Percentiles rank a stretch among this genome's conserved stretches.
phyloP scores from a whole-genome alignment of 768 basidiomycete species.

The Rhodosporidiobolus sp. region DNA sequence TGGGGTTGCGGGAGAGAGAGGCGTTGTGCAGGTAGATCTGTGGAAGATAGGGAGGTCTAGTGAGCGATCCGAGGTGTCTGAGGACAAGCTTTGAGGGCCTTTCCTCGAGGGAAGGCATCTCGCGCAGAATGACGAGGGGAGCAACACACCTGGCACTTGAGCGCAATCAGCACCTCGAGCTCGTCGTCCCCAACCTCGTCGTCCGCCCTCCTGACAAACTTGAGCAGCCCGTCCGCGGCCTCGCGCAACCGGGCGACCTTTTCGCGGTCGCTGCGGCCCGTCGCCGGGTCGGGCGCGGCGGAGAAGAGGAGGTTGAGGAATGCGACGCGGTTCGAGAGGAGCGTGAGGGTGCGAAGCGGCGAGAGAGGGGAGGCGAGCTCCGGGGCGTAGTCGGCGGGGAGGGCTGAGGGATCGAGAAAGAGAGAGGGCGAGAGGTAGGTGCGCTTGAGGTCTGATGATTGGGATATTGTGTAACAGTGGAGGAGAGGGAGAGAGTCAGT shows the following conservation, averaged over 20 bases:
- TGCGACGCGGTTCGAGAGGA: slow-evolving; percentile 4
- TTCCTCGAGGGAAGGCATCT: not conserved
- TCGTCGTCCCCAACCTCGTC: not conserved
- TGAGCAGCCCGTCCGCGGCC: not conserved
- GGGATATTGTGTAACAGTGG: too few species aligned
- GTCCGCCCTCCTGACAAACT: not conserved
- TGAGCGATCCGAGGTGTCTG: not conserved
- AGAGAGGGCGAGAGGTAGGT: not conserved
- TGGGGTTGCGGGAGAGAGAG: not conserved
- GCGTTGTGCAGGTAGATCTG: slow-evolving; percentile 11
- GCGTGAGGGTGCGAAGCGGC: not conserved
- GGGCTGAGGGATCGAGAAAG: not conserved
- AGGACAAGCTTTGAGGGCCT: too few species aligned
- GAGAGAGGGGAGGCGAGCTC: not conserved
- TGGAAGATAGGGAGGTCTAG: too few species aligned
- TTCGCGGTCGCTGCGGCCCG: not conserved
- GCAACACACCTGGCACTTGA: slow-evolving; percentile 23
- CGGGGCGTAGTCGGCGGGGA: not conserved
- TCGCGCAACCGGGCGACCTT: not conserved
- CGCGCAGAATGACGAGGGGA: too few species aligned
- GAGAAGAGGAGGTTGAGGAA: slow-evolving; percentile 20
- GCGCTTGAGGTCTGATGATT: not conserved
- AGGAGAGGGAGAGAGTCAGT: not conserved
- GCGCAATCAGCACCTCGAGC: not conserved
- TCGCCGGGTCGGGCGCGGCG: not conserved